These are phyloP conservation scores for Pelargonium myrrhifolium DNA, from an alignment of 441 rosid genomes.

Conservation along the genomic window DNA sequence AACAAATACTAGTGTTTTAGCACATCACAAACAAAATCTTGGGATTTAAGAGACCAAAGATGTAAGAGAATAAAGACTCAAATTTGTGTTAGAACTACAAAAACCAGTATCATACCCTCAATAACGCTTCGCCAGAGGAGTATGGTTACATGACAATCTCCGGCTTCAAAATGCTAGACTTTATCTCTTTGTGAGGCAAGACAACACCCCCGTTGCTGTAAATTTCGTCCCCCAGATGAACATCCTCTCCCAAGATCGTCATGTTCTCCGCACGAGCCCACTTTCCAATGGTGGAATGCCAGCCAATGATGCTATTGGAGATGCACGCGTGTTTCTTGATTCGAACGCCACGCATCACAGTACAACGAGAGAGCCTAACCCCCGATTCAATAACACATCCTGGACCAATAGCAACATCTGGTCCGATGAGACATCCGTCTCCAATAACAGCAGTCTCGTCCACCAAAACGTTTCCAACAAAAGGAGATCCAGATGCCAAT, in stretches of 20 bases:
- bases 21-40: too few relatives aligned
- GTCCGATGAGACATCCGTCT: neutral
- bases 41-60: too few relatives aligned
- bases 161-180: constrained; percentile 2
- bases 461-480: neutral
- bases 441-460: neutral
- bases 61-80: too few relatives aligned
- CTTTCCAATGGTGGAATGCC: neutral
- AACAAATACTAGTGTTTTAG: too few relatives aligned
- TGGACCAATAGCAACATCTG: neutral
- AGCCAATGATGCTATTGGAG: neutral
- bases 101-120: too few relatives aligned
- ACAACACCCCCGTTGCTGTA: constrained; percentile 4
- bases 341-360: neutral
- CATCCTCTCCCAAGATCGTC: neutral
- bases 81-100: too few relatives aligned
- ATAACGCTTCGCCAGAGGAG: too few relatives aligned
- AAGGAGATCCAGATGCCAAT: constrained; percentile 26
- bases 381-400: constrained; percentile 1
- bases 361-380: neutral
- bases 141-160: neutral
- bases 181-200: neutral
- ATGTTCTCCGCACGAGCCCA: neutral
- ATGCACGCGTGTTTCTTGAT: neutral
- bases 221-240: neutral